Conservation (phyloP, 805 yeast species). For the Blastobotrys robertii region DNA sequence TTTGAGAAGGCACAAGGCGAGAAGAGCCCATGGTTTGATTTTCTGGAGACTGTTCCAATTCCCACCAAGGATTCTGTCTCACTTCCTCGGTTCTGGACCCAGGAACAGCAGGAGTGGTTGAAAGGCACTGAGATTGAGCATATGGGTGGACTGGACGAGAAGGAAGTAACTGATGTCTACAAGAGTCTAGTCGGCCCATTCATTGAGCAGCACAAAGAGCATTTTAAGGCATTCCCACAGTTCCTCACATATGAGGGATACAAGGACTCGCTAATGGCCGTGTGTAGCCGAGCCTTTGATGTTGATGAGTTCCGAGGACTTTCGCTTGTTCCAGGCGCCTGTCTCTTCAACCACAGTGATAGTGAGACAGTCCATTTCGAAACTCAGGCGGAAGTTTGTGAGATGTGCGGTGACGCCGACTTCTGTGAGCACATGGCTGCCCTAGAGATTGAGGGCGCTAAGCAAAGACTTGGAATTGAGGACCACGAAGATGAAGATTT, state of each 20-base stretch:
- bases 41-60: conserved; percentile 29
- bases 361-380: conserved; percentile 62
- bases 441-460: conserved; percentile 13
- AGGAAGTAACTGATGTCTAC: conserved; percentile 33
- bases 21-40: conserved; percentile 75
- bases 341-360: conserved; percentile 68
- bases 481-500: conserved; percentile 11
- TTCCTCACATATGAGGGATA: conserved; percentile 24
- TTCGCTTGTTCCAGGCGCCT: conserved; percentile 85
- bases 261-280: conserved; percentile 44
- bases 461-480: conserved; percentile 7
- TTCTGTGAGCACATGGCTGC: conserved; percentile 32
- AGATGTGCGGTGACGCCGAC: conserved; percentile 37
- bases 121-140: conserved; percentile 53
- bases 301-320: conserved; percentile 67
- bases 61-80: not conserved
- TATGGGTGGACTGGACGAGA: conserved; percentile 48
- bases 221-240: conserved; percentile 11
- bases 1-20: conserved; percentile 54
- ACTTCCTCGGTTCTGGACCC: conserved; percentile 62
- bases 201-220: conserved; percentile 10
- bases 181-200: conserved; percentile 28
- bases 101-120: conserved; percentile 36
- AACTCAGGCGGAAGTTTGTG: conserved; percentile 43
- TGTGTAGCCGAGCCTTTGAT: conserved; percentile 72